Conservation (phyloP, 108 stramenopile species). For the Cyclotella choctawhatcheeana region DNA sequence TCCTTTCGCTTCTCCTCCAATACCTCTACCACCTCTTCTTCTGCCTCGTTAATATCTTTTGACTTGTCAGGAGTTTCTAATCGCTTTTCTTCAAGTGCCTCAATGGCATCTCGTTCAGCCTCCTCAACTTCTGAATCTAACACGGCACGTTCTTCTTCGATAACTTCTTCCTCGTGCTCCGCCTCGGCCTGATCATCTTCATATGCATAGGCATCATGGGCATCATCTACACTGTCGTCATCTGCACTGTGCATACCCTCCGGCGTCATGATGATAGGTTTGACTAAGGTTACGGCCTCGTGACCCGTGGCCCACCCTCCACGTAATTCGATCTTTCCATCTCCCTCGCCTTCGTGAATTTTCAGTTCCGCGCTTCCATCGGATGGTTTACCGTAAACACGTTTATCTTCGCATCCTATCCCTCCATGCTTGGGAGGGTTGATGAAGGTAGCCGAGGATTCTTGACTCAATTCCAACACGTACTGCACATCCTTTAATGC, state of each 20-base stretch:
- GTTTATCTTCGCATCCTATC: slow-evolving; percentile 41
- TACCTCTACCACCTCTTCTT: slow-evolving; percentile 33
- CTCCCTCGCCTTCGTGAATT: slow-evolving; percentile 39
- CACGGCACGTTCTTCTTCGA: slow-evolving; percentile 36
- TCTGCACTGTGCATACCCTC: too few species aligned
- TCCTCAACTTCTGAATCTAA: slow-evolving; percentile 21
- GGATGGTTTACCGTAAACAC: slow-evolving; percentile 20
- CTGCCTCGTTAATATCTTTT: slow-evolving; percentile 28
- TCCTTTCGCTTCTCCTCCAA: slow-evolving; percentile 20
- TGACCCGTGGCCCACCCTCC: slow-evolving; percentile 86
- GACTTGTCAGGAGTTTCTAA: slow-evolving; percentile 18
- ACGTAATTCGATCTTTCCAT: slow-evolving; percentile 48
- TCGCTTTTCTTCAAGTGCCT: slow-evolving; percentile 42
- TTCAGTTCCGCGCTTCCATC: slow-evolving; percentile 4
- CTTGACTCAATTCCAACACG: slow-evolving; percentile 60
- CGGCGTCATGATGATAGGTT: slow-evolving; percentile 44
- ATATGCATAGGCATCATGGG: slow-evolving; percentile 19
- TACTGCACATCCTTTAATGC: slow-evolving; percentile 59
- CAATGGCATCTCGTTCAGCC: slow-evolving; percentile 38
- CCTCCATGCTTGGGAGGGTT: slow-evolving; percentile 16
- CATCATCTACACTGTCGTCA: neutral
- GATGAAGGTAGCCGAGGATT: slow-evolving; percentile 30
- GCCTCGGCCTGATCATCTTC: slow-evolving; percentile 25
- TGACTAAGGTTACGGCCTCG: slow-evolving; percentile 66
- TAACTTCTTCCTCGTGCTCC: slow-evolving; percentile 36